Conservation (phyloP, 2,329 filamentous ascomycete genomes). For the Onygenales sp. region DNA sequence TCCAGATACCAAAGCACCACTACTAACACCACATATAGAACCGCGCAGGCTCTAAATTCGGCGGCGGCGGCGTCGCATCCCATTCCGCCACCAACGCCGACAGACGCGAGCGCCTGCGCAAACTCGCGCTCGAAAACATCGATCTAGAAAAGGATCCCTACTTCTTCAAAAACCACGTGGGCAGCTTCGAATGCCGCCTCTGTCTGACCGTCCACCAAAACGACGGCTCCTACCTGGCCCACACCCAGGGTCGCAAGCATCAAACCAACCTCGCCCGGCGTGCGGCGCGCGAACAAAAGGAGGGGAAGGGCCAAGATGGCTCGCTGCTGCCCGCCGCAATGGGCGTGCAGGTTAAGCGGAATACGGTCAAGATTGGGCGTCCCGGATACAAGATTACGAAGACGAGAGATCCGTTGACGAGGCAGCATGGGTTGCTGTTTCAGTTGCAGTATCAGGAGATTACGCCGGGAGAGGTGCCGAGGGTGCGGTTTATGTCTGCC, state of each 20-base stretch:
- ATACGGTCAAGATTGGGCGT: conserved; percentile 87
- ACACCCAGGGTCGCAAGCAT: conserved; percentile 97
- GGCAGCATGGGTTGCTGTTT: conserved; percentile 87
- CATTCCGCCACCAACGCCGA: conserved; percentile 91
- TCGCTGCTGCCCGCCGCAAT: conserved; percentile 65
- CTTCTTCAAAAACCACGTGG: conserved; percentile 99
- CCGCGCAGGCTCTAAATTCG: conserved; percentile 93
- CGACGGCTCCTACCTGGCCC: conserved; percentile 95
- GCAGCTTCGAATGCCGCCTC: conserved; percentile 93
- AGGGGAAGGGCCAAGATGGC: conserved; percentile 58
- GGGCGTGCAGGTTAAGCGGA: conserved; percentile 67
- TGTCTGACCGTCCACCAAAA: conserved; percentile 98
- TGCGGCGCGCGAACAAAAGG: conserved; percentile 88
- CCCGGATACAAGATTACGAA: conserved; percentile 98
- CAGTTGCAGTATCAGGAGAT: conserved; percentile 95
- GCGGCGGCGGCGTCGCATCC: conserved; percentile 91
- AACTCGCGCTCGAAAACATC: conserved; percentile 96
- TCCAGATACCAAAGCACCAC: conserved; percentile 2
- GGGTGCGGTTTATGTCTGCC: conserved; percentile 94
- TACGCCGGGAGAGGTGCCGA: conserved; percentile 60
- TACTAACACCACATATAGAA: conserved; percentile 48
- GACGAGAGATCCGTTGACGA: conserved; percentile 75
- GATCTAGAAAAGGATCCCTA: conserved; percentile 99
- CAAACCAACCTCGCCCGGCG: conserved; percentile 95
- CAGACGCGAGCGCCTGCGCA: conserved; percentile 91